Base-by-base conservation (phyloP, 768 basidiomycete genomes). In the Inosperma sp. region DNA sequence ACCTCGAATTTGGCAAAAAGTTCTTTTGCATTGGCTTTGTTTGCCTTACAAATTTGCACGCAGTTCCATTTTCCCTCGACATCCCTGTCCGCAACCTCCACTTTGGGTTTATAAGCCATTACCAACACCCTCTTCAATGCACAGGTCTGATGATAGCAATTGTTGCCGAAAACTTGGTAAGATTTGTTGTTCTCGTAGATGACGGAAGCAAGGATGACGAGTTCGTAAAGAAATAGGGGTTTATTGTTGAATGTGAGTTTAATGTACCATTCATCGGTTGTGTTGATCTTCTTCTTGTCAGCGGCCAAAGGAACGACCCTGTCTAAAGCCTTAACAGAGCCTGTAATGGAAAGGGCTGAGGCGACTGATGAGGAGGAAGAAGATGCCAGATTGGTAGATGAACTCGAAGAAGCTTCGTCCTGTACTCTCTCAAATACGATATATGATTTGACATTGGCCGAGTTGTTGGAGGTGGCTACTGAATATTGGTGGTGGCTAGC, bases 101-200 rank as follows among this genome's bases (percentile, higher is more conserved):
- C 16, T 2, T 6, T 1, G 22, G 43, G 27, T 0, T 26, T 6
- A 30, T 44, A 30, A 29, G 29, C 31, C 17, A 13, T 30, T 21
- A 5, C 9, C 43, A 44, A 30, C 31, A 14, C 43, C 19, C 3
- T 29, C 7, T 44, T 21, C 43, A 44, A 44, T 30, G 30, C n/a
- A n/a, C n/a, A n/a, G n/a, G n/a, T n/a, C n/a, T 30, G 30, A 45
- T 45, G 43, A 22, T 33, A 45, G 19, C 43, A 45, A 17, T 45
- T 45, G 43, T 45, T 45, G 12, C 17, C 30, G 1, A 19, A 1
- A 31, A 45, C 5, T 13, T 31, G 9, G 43, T 45, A 45, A 45
- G 17, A 22, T 31, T 14, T 17, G 43, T 45, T 33, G 12, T 31
- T 31, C 22, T 22, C 6, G 43, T 45, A 31, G 30, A 45, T 45